A percentile compares a stretch with the other conserved stretches of the same genome.
phyloP scores from a whole-genome alignment of 2,329 filamentous ascomycete genomes.

The Fusarium sp. region DNA sequence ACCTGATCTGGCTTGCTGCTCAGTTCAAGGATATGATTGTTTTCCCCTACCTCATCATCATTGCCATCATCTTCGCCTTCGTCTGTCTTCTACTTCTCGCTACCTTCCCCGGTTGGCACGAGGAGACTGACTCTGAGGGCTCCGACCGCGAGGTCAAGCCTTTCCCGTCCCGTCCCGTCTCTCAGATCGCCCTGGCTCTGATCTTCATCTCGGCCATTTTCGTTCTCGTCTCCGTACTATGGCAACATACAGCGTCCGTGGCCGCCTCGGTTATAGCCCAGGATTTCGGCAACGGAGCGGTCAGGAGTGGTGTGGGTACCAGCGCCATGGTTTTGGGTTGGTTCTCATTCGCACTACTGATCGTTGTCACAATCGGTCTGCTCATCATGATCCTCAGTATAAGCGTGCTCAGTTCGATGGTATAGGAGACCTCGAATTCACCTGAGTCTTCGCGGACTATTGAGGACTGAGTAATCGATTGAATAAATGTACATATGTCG shows the following conservation, averaged over 20 bases:
- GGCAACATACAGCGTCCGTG: conserved; percentile 96
- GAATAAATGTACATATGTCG: conserved; percentile 44
- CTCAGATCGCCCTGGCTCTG: conserved; percentile 90
- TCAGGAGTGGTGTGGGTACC: conserved; percentile 88
- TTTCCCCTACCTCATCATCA: conserved; percentile 96
- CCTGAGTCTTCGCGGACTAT: conserved; percentile 30
- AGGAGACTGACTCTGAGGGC: conserved; percentile 83
- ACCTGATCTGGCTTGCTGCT: conserved; percentile 94
- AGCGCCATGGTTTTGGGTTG: conserved; percentile 97
- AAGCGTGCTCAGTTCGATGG: conserved; percentile 75
- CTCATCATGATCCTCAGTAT: conserved; percentile 98
- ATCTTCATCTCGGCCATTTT: conserved; percentile 84
- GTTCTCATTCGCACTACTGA: conserved; percentile 94
- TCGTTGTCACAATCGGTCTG: conserved; percentile 94
- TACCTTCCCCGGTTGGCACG: conserved; percentile 97
- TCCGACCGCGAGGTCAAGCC: conserved; percentile 92
- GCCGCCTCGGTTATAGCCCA: conserved; percentile 93
- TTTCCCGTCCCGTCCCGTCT: conserved; percentile 91
- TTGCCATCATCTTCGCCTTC: conserved; percentile 97
- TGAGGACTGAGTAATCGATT: conserved; percentile 29
- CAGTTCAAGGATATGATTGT: conserved; percentile 99
- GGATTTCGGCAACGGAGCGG: conserved; percentile 90
- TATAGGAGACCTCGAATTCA: conserved; percentile 40
- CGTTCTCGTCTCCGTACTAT: conserved; percentile 79
- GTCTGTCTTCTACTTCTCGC: conserved; percentile 94